Conservation (phyloP, 1,284 basidiomycete genomes). For the Tylopilus microsporus region DNA sequence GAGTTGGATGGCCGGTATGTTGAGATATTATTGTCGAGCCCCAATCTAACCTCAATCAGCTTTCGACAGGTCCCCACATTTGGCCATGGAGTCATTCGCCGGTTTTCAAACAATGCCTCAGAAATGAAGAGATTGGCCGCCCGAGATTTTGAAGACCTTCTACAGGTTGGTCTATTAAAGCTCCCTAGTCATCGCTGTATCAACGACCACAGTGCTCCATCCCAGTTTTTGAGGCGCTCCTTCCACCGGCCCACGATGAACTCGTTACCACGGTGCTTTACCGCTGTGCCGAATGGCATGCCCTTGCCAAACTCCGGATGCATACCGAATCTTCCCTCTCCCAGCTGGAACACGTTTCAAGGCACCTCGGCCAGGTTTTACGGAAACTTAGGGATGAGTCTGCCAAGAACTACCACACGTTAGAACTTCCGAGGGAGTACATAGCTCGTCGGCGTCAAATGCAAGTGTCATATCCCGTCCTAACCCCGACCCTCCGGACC, state of each 20-base stretch:
- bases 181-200: not conserved
- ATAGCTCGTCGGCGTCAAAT: not conserved
- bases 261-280: conserved; percentile 13
- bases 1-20: conserved; percentile 8
- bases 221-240: conserved; percentile 10
- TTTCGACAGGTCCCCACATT: conserved; percentile 12
- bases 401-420: not conserved
- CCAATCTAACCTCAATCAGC: not conserved
- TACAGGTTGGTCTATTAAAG: conserved; percentile 9
- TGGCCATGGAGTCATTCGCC: conserved; percentile 2
- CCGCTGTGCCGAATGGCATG: conserved; percentile 18
- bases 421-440: conserved; percentile 3
- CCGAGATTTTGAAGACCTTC: conserved; percentile 19
- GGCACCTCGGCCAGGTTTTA: not conserved
- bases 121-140: conserved; percentile 10
- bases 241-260: conserved; percentile 8
- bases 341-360: not conserved
- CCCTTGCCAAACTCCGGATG: conserved; percentile 22
- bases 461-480: no score
- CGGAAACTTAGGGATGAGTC: not conserved
- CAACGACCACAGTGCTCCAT: conserved; percentile 6
- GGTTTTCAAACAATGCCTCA: conserved; percentile 7
- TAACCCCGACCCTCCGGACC: no score
- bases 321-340: conserved; percentile 16
- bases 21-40: no score